Conservation (phyloP, 2,329 filamentous ascomycete species). For the Xylariaceae sp. region DNA sequence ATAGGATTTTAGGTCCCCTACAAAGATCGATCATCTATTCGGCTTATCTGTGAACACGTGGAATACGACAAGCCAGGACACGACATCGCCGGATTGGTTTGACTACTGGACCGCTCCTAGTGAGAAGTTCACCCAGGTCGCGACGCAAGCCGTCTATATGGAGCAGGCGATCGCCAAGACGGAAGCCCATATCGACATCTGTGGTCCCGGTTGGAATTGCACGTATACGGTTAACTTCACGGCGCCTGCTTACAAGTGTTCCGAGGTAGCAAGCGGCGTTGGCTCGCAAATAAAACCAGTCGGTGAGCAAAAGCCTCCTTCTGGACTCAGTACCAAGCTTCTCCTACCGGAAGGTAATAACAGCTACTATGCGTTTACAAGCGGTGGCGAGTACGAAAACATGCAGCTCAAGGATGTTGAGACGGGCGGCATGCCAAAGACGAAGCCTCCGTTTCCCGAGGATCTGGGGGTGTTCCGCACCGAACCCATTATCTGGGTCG, state of each 20-base stretch:
- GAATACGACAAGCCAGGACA: conserved; percentile 36
- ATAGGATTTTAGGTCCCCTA: conserved; percentile 37
- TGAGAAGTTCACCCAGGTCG: conserved; percentile 31
- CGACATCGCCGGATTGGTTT: conserved; percentile 31
- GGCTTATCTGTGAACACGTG: conserved; percentile 37
- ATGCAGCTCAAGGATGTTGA: conserved; percentile 35
- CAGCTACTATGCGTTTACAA: conserved; percentile 39
- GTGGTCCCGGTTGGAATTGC: conserved; percentile 44
- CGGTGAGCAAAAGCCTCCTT: conserved; percentile 33
- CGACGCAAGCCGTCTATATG: conserved; percentile 32
- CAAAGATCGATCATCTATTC: conserved; percentile 30
- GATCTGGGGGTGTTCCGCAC: conserved; percentile 42
- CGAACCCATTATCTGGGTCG: conserved; percentile 45
- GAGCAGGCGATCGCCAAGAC: conserved; percentile 29
- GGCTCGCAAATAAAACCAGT: conserved; percentile 34
- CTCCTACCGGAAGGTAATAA: conserved; percentile 38
- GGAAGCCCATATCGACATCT: conserved; percentile 40
- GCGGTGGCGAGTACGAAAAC: conserved; percentile 39
- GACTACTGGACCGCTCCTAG: conserved; percentile 38
- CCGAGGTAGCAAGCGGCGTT: conserved; percentile 36
- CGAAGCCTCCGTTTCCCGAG: conserved; percentile 31
- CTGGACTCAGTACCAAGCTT: conserved; percentile 34
- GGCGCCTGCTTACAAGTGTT: conserved; percentile 45
- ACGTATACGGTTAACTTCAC: conserved; percentile 41
- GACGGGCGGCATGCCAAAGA: conserved; percentile 37